A percentile compares a stretch with the other conserved stretches of the same genome.
phyloP scores from a whole-genome alignment of 2,329 filamentous ascomycete genomes.

The Neonectria punicea region DNA sequence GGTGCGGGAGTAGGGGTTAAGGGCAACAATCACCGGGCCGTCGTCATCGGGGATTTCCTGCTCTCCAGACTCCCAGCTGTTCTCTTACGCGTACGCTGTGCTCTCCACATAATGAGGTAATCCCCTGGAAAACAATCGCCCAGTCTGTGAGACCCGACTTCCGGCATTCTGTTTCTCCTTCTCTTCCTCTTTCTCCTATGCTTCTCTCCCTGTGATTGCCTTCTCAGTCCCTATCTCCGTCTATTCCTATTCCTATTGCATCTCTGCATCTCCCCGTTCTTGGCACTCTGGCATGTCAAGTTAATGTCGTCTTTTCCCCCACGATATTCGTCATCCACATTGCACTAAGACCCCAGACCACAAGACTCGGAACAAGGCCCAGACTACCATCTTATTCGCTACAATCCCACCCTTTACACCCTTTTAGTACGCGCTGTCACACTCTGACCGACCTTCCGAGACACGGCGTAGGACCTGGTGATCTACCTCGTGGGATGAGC shows the following conservation, averaged over 20 bases:
- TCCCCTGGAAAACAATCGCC: not conserved
- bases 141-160: not conserved
- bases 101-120: constrained; percentile 4
- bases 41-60: not conserved
- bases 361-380: constrained; percentile 21
- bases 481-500: constrained; percentile 19
- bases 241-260: not conserved
- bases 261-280: constrained; percentile 4
- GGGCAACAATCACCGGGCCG: not conserved
- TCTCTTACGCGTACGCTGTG: not conserved
- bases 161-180: not conserved
- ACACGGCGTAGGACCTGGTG: constrained; percentile 24
- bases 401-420: constrained; percentile 17
- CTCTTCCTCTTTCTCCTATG: not conserved
- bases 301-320: constrained; percentile 41
- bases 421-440: constrained; percentile 12
- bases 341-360: constrained; percentile 29
- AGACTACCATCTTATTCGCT: constrained; percentile 30
- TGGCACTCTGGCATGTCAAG: not conserved
- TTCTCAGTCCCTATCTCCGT: not conserved
- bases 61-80: not conserved
- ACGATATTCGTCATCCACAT: constrained; percentile 42
- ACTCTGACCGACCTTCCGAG: constrained; percentile 26
- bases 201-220: not conserved
- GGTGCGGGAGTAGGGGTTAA: not conserved